Evolutionary conservation across 2,329 filamentous ascomycete genomes (phyloP), one percentile per base, ranked within the genome.

Genomic region (Cordyceps farinosa): DNA sequence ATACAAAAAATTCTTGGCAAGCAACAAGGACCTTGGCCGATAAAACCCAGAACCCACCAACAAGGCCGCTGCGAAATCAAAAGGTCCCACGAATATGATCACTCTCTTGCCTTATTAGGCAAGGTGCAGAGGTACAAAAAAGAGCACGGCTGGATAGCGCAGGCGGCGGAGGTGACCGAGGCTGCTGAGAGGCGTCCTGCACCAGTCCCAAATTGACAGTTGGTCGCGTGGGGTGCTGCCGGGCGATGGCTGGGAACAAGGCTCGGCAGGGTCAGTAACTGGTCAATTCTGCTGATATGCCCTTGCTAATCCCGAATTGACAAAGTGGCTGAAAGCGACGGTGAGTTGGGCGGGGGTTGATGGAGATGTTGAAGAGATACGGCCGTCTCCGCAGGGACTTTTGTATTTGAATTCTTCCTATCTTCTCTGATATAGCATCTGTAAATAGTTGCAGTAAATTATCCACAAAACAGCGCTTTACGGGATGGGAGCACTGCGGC

Each of bases 201-300:
- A 47, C 59, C 42, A 50, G 15, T 30, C 32, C 44, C 30, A 36
- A 42, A 40, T 2, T 34, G 59, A 36, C 59, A 54, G 47, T 42
- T 42, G 57, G 36, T 36, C 58, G 29, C 48, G 38, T 61, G 58
- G 44, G 42, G 30, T 58, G 34, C 17, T 13, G 42, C 17, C 10
- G 29, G 54, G 42, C 27, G 27, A 42, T 57, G 54, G 54, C 54
- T 57, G 54, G 54, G 42, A 58, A 56, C 44, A 22, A 58, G 55
- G 44, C 55, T 48, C 30, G n/a, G 17, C 10, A 47, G 54, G 42
- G 38, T 36, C 15, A 44, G n/a, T 2, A 17, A 45, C 44, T n/a
- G 2, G 13, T n/a, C 22, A 13, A 10, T 13, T 6, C 8, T 45
- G 8, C 8, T n/a, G 29, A 32, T 45, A 47, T 22, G 30, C 29